Base-by-base conservation (phyloP, 176 grass and related monocot genomes). In the Musa itinerans region DNA sequence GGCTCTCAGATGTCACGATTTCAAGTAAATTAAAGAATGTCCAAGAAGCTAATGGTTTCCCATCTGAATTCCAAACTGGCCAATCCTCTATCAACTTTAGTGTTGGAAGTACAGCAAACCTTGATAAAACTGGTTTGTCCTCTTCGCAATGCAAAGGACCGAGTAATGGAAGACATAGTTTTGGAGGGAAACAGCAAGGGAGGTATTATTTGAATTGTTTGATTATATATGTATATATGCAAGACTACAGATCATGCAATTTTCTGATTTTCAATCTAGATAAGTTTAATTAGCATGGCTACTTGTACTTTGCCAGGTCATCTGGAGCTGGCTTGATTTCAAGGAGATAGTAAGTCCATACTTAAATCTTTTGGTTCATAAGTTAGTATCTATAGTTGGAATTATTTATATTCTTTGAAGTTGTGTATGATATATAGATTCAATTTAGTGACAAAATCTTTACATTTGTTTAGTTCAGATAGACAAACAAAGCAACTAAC, bases 151-250 rank as follows among this genome's bases (percentile, higher is more conserved):
- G 83, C 59, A 91, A 88, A 88, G 61, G 67, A 57, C 14, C 67
- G 16, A 72, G 63, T 52, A 90, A 80, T 58, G 80, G 34, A 34
- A 84, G 82, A 74, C 82, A 85, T 83, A 83, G 76, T 73, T 85
- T 82, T 78, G 90, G 84, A 79, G 84, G 82, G 75, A 92, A 92
- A 54, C 89, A 86, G 74, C 84, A 82, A 27, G 84, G 81, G 48
- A 87, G 90, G 90, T 92, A 85, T 27, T 74, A 43, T 65, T 84
- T 80, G 26, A 52, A 19, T 85, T 48, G 63, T 17, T 9, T 72
- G 1, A 24, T 77, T 29, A 80, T 19, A 58, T 58, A 58, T 21
- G 19, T 61, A 19, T 61, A n/a, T 61, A 61, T 61, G 17, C 15
- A 61, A 61, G 57, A 61, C 20, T 19, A 73, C 26, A 71, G 19